A percentile compares a stretch with the other conserved stretches of the same genome.
These are phyloP conservation scores for Teunomyces aglyptinius DNA, from an alignment of 805 yeast species.

Conservation along the genomic window DNA sequence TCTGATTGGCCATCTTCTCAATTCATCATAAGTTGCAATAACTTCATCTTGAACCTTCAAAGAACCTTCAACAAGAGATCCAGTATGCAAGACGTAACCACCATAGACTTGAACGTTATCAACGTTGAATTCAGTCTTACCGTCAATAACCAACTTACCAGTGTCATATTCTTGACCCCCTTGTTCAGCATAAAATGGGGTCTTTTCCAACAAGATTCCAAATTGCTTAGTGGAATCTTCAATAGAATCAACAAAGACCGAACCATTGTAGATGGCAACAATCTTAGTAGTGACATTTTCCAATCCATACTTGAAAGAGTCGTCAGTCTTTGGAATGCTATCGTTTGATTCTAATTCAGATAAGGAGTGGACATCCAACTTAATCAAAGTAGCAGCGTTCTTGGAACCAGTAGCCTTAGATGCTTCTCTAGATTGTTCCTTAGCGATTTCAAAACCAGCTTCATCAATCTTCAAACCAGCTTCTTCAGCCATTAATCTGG, in stretches of 20 bases:
- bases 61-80: constrained; percentile 73
- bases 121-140: constrained; percentile 81
- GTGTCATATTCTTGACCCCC: constrained; percentile 99
- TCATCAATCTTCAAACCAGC: constrained; percentile 91
- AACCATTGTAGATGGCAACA: constrained; percentile 69
- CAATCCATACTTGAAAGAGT: constrained; percentile 68
- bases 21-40: constrained; percentile 86
- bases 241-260: constrained; percentile 53
- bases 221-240: constrained; percentile 45
- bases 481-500: constrained; percentile 98
- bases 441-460: constrained; percentile 87
- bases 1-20: constrained; percentile 94
- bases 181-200: constrained; percentile 97
- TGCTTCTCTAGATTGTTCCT: constrained; percentile 86
- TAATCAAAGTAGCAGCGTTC: constrained; percentile 57
- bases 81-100: constrained; percentile 95
- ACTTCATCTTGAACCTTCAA: constrained; percentile 66
- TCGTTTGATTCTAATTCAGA: constrained; percentile 63
- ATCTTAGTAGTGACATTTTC: constrained; percentile 69
- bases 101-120: constrained; percentile 89
- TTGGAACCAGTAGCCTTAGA: constrained; percentile 81
- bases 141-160: constrained; percentile 89
- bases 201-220: constrained; percentile 83
- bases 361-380: constrained; percentile 88
- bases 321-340: constrained; percentile 76